These are phyloP conservation scores for Blastomyces percursus DNA, from an alignment of 2,329 filamentous ascomycete species.

Conservation along the genomic window DNA sequence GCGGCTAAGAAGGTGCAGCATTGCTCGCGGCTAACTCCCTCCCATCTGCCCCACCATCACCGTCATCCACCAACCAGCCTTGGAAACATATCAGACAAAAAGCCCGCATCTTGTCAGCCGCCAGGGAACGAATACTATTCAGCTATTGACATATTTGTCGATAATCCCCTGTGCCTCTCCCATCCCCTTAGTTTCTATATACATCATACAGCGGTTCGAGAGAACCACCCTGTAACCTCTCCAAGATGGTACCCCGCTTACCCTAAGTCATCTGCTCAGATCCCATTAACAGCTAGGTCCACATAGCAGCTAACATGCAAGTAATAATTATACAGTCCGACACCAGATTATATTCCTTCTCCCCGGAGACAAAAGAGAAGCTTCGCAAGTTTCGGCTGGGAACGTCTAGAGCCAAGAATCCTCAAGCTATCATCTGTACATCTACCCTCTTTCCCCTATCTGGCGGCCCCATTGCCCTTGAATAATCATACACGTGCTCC, in stretches of 20 bases:
- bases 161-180: not conserved
- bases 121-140: not conserved
- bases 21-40: not conserved
- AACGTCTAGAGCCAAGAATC: slow-evolving; percentile 74
- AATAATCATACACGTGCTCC: not conserved
- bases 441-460: slow-evolving; percentile 25
- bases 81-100: not conserved
- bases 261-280: not conserved
- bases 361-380: slow-evolving; percentile 74
- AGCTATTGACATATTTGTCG: not conserved
- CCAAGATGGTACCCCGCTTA: not conserved
- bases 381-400: slow-evolving; percentile 89
- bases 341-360: slow-evolving; percentile 85
- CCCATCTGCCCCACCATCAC: not conserved
- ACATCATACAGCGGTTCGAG: not conserved
- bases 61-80: not conserved
- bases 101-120: not conserved
- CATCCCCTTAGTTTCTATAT: not conserved
- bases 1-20: not conserved
- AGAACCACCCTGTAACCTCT: not conserved
- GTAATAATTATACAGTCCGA: slow-evolving; percentile 51
- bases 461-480: not conserved
- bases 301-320: not conserved
- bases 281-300: not conserved
- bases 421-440: slow-evolving; percentile 89